Base-by-base conservation (phyloP, 495 filamentous ascomycete species). In the Cetradonia linearis region DNA sequence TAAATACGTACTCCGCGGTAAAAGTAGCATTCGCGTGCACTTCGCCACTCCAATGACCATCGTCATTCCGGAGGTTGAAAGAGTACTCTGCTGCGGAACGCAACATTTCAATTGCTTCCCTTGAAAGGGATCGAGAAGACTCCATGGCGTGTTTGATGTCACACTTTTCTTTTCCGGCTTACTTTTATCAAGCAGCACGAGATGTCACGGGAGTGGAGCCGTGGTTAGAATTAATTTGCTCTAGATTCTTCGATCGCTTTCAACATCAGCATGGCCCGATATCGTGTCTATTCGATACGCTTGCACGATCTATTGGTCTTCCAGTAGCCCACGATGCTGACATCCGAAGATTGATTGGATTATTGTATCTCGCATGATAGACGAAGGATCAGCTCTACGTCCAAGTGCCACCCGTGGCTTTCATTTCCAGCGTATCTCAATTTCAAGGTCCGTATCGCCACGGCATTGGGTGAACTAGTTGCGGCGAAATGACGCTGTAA, bases 41-140 rank as follows among this genome's bases (percentile, higher is more conserved):
- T 54, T 74, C 71, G 7, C 69, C 74, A 37, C 55, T 66, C 74
- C 74, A 78, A 49, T 75, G 71, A 1, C 73, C 74, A 54, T 74
- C 71, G 5, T 25, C n/a, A 34, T 36, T 54, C 9, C 20, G 20
- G 9, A 13, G 8, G 4, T 25, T 46, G 8, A 46, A 46, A 25
- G 42, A 25, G 42, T 46, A 46, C 20, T 11, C 42, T 46, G 42
- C 42, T 46, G 42, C 42, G 3, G 42, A 46, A 46, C 16, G 42
- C 42, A 46, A 46, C 20, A 10, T 11, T 46, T 46, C 20, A 25
- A 25, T 1, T 13, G 42, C 42, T 46, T 25, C 25, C 13, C 1
- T 10, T 31, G 31, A 18, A 8, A 53, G 28, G 20, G 10, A 25
- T 13, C 13, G 1, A 9, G 42, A 25, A 46, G 20, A 10, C 9